Percentiles rank a stretch among this genome's conserved stretches.
These are phyloP conservation scores for Neurospora intermedia DNA, from an alignment of 495 filamentous ascomycete species.

Conservation along the genomic window DNA sequence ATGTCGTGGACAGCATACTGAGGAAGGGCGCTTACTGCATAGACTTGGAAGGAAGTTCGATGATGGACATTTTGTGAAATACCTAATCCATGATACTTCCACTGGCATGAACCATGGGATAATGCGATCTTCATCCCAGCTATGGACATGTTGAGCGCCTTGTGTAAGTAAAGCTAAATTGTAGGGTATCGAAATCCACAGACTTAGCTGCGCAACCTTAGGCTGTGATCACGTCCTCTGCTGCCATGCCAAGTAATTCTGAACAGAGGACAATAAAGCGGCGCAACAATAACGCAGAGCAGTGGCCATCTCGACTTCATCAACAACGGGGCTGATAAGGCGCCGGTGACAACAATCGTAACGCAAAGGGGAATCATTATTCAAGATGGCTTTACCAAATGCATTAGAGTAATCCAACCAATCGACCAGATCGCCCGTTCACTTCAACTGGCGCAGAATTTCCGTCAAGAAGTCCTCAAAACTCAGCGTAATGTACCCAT, in stretches of 20 bases:
- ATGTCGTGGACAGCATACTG: neutral
- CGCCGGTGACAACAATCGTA: neutral
- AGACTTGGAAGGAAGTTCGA: neutral
- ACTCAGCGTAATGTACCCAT: constrained; percentile 78
- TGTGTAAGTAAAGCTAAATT: neutral
- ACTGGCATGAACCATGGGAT: neutral
- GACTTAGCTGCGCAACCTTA: neutral
- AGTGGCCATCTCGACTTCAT: neutral
- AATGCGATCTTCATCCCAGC: neutral
- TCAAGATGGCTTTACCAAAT: neutral
- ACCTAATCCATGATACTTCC: neutral
- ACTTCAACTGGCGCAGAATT: constrained; percentile 41
- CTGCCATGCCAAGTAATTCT: neutral
- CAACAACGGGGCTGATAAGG: neutral
- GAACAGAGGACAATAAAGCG: neutral
- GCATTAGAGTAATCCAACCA: neutral
- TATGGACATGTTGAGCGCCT: neutral
- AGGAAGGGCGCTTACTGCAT: neutral
- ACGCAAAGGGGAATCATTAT: neutral
- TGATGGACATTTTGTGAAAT: neutral
- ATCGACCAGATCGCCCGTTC: neutral
- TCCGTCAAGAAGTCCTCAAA: constrained; percentile 73
- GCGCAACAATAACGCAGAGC: neutral
- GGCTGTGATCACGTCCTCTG: neutral
- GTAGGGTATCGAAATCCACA: neutral